These are phyloP conservation scores for Metschnikowia reukaufii DNA, from an alignment of 805 yeast genomes.

Conservation along the genomic window DNA sequence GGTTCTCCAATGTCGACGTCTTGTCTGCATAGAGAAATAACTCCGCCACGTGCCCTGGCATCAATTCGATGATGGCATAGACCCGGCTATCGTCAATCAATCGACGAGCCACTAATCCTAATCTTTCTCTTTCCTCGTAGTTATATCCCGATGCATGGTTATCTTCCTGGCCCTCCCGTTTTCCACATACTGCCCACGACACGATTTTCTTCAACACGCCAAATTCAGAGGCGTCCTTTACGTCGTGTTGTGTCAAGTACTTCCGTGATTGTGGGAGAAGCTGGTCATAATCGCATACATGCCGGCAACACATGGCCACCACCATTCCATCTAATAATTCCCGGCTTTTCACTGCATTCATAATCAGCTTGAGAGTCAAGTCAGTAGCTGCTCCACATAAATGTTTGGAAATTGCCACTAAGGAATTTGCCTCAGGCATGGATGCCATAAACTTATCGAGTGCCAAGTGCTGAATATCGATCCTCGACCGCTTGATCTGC, in stretches of 20 bases:
- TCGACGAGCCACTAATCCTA: conserved; percentile 71
- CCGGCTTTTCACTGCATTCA: conserved; percentile 30
- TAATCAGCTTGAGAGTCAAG: conserved; percentile 66
- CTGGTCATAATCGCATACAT: conserved; percentile 65
- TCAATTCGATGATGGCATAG: conserved; percentile 38
- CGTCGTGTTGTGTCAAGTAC: conserved; percentile 37
- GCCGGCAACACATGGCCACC: conserved; percentile 94
- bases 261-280: conserved; percentile 49
- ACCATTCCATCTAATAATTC: conserved; percentile 52
- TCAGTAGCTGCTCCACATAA: conserved; percentile 95
- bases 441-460: conserved; percentile 46
- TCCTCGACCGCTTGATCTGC: conserved; percentile 52
- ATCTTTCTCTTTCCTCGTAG: conserved; percentile 46
- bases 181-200: conserved; percentile 89
- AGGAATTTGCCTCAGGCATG: conserved; percentile 18
- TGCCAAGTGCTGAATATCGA: conserved; percentile 77
- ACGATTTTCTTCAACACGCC: conserved; percentile 58
- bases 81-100: conserved; percentile 73
- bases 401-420: conserved; percentile 80
- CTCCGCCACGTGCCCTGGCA: conserved; percentile 43
- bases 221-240: conserved; percentile 41
- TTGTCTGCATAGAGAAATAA: conserved; percentile 59
- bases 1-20: conserved; percentile 69
- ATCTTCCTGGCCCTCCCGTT: conserved; percentile 39
- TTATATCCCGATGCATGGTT: conserved; percentile 49